phyloP scores from a whole-genome alignment of 345 rosid species.

The Aethionema arabicum region DNA sequence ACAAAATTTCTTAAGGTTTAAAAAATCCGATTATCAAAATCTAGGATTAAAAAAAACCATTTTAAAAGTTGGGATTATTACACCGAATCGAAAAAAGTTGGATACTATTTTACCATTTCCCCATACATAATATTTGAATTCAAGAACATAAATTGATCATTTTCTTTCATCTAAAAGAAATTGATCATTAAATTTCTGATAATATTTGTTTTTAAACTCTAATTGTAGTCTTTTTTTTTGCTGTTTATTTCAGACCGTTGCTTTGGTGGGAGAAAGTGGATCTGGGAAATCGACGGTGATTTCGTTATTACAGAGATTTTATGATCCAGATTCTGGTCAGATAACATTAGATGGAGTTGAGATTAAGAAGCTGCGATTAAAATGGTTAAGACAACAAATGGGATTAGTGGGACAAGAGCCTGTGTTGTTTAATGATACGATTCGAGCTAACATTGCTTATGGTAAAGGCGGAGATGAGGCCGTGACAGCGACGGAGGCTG shows the following conservation, averaged over 20 bases:
- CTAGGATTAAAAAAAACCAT: no score
- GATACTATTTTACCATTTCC: no score
- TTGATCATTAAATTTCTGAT: not conserved
- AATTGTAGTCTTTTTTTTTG: no score
- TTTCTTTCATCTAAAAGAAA: not conserved
- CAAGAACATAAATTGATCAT: not conserved
- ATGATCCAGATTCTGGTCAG: constrained; percentile 60
- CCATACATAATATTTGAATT: no score
- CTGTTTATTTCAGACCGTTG: constrained; percentile 54
- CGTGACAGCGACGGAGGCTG: constrained; percentile 48
- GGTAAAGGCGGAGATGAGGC: constrained; percentile 56
- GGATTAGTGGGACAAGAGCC: constrained; percentile 81
- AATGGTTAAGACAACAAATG: constrained; percentile 76
- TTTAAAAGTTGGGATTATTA: no score
- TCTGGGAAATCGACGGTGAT: constrained; percentile 74
- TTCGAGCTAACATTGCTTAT: constrained; percentile 68
- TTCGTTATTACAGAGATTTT: constrained; percentile 62
- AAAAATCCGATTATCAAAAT: no score
- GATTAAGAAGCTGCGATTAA: constrained; percentile 51
- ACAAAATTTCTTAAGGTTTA: no score
- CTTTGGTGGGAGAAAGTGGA: constrained; percentile 81
- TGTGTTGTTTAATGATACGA: constrained; percentile 54
- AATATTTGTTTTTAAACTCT: no score
- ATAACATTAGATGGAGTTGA: constrained; percentile 64
- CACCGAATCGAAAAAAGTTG: no score